phyloP scores from a whole-genome alignment of 2,329 filamentous ascomycete genomes.

The Fusarium graminum region DNA sequence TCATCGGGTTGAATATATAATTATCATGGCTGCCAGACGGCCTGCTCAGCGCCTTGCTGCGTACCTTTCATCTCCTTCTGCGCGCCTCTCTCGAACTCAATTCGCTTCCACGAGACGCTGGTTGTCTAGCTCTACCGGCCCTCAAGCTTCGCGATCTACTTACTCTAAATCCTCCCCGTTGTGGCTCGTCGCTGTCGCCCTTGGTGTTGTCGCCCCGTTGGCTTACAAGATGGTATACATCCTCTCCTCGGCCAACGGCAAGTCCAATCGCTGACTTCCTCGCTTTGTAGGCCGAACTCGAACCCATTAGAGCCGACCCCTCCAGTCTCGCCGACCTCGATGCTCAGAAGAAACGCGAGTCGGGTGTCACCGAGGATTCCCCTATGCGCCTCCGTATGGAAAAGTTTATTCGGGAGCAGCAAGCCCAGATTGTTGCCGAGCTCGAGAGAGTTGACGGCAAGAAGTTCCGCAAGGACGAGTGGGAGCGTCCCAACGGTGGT shows the following conservation, averaged over 20 bases:
- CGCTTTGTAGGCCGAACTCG: constrained; percentile 56
- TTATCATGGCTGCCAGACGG: constrained; percentile 53
- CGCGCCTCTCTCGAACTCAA: constrained; percentile 46
- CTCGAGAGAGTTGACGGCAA: constrained; percentile 87
- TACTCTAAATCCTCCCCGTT: constrained; percentile 41
- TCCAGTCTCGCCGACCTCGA: constrained; percentile 88
- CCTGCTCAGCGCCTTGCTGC: constrained; percentile 50
- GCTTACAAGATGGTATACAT: constrained; percentile 70
- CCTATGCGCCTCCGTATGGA: constrained; percentile 99
- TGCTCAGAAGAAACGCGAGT: constrained; percentile 80
- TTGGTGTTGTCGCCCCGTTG: constrained; percentile 66
- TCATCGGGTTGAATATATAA: constrained; percentile 41
- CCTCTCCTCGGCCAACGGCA: not conserved
- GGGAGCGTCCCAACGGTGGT: constrained; percentile 88
- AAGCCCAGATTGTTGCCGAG: constrained; percentile 85
- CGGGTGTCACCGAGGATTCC: constrained; percentile 75
- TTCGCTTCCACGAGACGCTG: constrained; percentile 47
- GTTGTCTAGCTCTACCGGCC: constrained; percentile 45
- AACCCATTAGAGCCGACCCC: constrained; percentile 66
- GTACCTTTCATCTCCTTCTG: constrained; percentile 47
- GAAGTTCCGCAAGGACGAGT: constrained; percentile 85
- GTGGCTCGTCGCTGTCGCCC: constrained; percentile 57
- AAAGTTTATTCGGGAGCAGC: constrained; percentile 92
- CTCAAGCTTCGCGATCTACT: constrained; percentile 38
- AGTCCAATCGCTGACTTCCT: constrained; percentile 33